Percentiles rank a stretch among this genome's conserved stretches.
Conservation (phyloP, 768 basidiomycete genomes). For the Suillus americanus region DNA sequence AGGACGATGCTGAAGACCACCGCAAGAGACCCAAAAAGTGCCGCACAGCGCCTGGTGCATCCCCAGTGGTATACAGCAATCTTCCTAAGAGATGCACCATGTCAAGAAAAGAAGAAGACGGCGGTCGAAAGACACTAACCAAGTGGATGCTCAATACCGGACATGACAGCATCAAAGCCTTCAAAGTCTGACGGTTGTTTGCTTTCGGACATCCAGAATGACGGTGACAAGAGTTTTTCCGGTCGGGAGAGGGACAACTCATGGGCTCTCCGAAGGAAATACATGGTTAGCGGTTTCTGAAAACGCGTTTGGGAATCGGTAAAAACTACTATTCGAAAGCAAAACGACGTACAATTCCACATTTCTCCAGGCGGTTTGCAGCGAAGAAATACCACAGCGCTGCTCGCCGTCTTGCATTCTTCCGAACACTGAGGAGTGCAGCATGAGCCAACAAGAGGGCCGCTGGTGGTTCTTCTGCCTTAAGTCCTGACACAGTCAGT, state of each 20-base stretch:
- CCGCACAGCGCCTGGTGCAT: slow-evolving; percentile 71
- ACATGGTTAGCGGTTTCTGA: slow-evolving; percentile 85
- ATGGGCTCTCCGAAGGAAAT: slow-evolving; percentile 73
- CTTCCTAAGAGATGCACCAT: slow-evolving; percentile 52
- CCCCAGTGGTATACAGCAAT: slow-evolving; percentile 87
- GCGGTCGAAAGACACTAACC: slow-evolving; percentile 40
- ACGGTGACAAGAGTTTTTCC: slow-evolving; percentile 66
- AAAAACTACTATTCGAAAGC: slow-evolving; percentile 10
- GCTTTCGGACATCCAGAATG: slow-evolving; percentile 78
- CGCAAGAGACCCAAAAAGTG: slow-evolving; percentile 76
- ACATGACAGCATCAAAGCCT: slow-evolving; percentile 62
- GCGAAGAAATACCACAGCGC: slow-evolving; percentile 80
- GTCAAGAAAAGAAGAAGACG: slow-evolving; percentile 10
- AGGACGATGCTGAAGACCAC: slow-evolving; percentile 34
- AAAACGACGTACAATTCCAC: slow-evolving; percentile 67
- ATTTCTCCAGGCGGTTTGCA: slow-evolving; percentile 78
- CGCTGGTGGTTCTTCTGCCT: slow-evolving; percentile 82
- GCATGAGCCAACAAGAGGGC: slow-evolving; percentile 83
- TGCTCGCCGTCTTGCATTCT: slow-evolving; percentile 57
- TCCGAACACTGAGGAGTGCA: slow-evolving; percentile 64
- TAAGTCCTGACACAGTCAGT: slow-evolving; percentile 31
- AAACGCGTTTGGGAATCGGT: slow-evolving; percentile 5
- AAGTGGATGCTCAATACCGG: slow-evolving; percentile 78
- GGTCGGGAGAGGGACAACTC: slow-evolving; percentile 54
- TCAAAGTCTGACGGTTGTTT: slow-evolving; percentile 35